Percentiles rank a stretch among this genome's conserved stretches.
Conservation (phyloP, 1,284 basidiomycete genomes). For the Ceratobasidium sp. region DNA sequence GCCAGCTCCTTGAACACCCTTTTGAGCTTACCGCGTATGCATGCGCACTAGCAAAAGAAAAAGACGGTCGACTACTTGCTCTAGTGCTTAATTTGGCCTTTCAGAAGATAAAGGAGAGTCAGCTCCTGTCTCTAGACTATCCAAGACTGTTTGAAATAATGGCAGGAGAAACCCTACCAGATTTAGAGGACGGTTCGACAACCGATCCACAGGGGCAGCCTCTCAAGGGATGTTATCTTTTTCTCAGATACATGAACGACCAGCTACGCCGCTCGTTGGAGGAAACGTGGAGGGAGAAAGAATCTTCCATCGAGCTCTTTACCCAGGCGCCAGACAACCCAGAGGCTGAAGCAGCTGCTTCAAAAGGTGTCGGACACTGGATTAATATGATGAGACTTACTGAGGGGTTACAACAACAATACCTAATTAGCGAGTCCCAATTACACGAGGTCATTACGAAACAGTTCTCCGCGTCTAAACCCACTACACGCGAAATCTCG, state of each 20-base stretch:
- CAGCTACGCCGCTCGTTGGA: not conserved
- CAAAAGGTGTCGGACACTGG: not conserved
- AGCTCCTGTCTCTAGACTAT: not conserved
- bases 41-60: conserved; percentile 1
- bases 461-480: not conserved
- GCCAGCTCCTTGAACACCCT: not conserved
- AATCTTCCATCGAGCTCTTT: not conserved
- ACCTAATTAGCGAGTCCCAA: not conserved
- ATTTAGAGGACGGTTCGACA: not conserved
- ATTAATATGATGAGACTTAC: not conserved
- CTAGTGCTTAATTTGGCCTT: not conserved
- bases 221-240: not conserved
- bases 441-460: not conserved
- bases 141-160: not conserved
- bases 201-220: not conserved
- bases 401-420: not conserved
- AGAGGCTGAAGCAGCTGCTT: not conserved
- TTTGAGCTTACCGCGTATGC: not conserved
- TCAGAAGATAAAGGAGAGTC: not conserved
- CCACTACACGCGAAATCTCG: not conserved
- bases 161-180: not conserved
- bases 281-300: not conserved
- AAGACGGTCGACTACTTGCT: not conserved
- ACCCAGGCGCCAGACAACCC: not conserved
- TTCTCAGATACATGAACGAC: not conserved